Evolutionary conservation across 2,329 filamentous ascomycete genomes (phyloP).

Genomic region (Alternaria tenuissima): DNA sequence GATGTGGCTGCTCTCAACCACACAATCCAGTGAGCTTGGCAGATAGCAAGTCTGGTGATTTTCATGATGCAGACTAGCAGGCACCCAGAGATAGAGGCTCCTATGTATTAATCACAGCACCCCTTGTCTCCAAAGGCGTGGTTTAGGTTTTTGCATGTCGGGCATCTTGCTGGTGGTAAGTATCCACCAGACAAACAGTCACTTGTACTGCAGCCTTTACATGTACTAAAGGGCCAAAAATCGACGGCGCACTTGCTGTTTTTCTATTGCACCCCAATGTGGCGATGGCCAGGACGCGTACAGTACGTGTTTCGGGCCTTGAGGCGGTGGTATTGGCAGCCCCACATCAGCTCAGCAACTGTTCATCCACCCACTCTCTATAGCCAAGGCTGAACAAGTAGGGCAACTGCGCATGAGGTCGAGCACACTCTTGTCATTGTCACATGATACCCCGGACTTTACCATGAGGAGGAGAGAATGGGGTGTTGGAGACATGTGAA

Average conservation of each 20-base stretch:
- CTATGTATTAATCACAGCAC: neutral
- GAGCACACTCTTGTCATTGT: neutral
- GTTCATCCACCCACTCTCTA: neutral
- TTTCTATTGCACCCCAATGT: neutral
- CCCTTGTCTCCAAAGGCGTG: neutral
- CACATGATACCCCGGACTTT: slow-evolving; percentile 9
- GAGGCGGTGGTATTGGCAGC: neutral
- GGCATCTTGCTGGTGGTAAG: neutral
- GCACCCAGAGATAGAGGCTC: neutral
- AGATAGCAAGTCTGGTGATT: neutral
- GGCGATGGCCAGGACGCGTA: neutral
- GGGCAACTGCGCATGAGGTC: neutral
- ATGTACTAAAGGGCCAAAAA: neutral
- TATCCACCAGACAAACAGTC: neutral
- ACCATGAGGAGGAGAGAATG: neutral
- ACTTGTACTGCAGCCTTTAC: neutral
- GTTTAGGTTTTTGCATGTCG: neutral
- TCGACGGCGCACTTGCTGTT: neutral
- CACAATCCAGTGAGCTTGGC: neutral
- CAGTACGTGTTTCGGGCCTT: slow-evolving; percentile 3
- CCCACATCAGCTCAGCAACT: slow-evolving; percentile 2
- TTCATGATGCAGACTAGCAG: neutral
- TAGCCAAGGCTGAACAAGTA: neutral
- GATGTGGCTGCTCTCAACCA: neutral
- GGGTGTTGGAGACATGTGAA: slow-evolving; percentile 14